A percentile compares a stretch with the other conserved stretches of the same genome.
Conservation (phyloP, 2,329 filamentous ascomycete genomes). For the Aspergillus caelatus region DNA sequence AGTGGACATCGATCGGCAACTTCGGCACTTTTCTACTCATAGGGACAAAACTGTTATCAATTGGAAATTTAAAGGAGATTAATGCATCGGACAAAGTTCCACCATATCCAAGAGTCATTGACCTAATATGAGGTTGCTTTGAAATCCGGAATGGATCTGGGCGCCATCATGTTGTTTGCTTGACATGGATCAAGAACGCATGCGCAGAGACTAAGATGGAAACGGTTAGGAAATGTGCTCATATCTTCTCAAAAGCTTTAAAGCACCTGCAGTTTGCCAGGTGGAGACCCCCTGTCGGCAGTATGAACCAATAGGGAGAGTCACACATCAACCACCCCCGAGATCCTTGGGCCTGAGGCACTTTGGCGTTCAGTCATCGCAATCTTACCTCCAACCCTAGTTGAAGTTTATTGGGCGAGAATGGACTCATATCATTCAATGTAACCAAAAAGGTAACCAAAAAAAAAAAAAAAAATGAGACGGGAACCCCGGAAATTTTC, state of each 20-base stretch:
- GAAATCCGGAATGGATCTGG: neutral
- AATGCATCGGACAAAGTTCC: neutral
- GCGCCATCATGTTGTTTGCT: neutral
- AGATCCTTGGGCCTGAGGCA: neutral
- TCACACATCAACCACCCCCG: neutral
- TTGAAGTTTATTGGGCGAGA: neutral
- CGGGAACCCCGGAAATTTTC: too few species aligned
- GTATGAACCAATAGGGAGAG: neutral
- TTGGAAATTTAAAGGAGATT: neutral
- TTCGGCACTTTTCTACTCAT: neutral
- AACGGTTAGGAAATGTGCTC: conserved; percentile 32
- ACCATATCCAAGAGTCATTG: neutral
- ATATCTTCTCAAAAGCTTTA: conserved; percentile 28
- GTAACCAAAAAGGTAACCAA: neutral
- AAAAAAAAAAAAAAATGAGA: neutral
- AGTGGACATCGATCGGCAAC: neutral
- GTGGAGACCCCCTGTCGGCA: neutral
- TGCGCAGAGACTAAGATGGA: conserved; percentile 11
- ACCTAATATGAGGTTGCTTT: neutral
- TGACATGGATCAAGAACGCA: neutral
- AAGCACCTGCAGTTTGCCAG: neutral
- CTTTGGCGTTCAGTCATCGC: neutral
- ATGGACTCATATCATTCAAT: neutral
- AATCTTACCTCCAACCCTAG: neutral
- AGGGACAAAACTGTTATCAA: neutral